Conservation (phyloP, 169 alveolate species). For the Plasmodium cynomolgi region DNA sequence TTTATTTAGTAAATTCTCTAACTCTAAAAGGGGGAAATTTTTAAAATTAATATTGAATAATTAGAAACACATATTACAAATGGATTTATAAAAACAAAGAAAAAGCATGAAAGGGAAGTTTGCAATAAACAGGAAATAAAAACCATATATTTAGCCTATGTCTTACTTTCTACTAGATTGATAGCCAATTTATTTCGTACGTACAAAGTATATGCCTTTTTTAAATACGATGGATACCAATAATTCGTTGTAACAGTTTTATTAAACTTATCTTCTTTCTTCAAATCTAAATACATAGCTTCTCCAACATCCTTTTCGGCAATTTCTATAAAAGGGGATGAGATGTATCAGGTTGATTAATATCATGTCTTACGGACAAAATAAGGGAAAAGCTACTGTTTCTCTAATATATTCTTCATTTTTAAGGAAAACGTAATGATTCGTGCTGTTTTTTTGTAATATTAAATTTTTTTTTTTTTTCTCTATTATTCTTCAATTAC, state of each 20-base stretch:
- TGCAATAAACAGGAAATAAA: neutral
- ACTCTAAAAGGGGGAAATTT: neutral
- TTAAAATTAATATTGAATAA: neutral
- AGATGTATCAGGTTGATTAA: neutral
- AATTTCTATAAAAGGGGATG: constrained; percentile 12
- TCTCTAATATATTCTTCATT: constrained; percentile 1
- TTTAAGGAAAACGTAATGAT: neutral
- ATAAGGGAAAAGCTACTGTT: neutral
- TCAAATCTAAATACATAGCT: constrained; percentile 48
- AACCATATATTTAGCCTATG: neutral
- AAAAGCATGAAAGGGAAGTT: neutral
- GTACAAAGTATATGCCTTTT: constrained; percentile 40
- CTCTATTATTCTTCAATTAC: neutral
- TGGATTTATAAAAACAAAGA: neutral
- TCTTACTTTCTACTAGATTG: constrained; percentile 33
- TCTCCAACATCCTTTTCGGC: constrained; percentile 5
- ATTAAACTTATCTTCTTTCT: constrained; percentile 11
- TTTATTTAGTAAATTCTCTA: constrained; percentile 13
- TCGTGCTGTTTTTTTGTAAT: neutral
- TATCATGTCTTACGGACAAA: neutral
- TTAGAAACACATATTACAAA: neutral
- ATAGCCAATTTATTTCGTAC: neutral
- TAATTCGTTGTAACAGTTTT: constrained; percentile 13
- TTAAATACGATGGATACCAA: constrained; percentile 51
- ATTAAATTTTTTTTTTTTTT: neutral